Evolutionary conservation across 2,329 filamentous ascomycete genomes (phyloP).

Genomic region (Calonectria pteridis): DNA sequence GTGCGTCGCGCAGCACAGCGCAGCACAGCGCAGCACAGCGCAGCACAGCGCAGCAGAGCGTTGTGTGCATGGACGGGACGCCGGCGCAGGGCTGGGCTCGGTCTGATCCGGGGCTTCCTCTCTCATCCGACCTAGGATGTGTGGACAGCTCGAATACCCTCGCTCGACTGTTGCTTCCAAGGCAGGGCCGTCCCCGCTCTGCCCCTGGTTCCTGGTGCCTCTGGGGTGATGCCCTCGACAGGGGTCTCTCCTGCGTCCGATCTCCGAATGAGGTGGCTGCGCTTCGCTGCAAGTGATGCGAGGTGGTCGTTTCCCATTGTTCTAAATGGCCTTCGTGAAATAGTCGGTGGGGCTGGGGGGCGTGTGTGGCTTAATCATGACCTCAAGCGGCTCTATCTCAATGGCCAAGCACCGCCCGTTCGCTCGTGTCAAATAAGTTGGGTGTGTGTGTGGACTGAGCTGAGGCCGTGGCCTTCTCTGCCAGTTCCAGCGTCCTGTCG

Average conservation of each 20-base stretch:
- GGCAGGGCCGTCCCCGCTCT: conserved; percentile 1
- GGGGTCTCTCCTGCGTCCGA: conserved; percentile 31
- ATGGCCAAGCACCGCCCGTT: conserved; percentile 11
- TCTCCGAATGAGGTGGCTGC: conserved; percentile 30
- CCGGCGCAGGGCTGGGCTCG: conserved; percentile 18
- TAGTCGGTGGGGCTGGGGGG: conserved; percentile 14
- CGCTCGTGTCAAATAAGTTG: conserved; percentile 25
- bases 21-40: conserved; percentile 34
- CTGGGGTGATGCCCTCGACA: conserved; percentile 19
- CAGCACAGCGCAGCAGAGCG: conserved; percentile 34
- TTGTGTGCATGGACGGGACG: conserved; percentile 21
- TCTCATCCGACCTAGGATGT: background rate
- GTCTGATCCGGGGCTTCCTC: conserved; percentile 12
- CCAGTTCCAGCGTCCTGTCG: background rate
- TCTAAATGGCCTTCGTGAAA: conserved; percentile 1
- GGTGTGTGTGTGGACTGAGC: background rate
- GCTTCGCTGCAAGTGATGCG: conserved; percentile 38
- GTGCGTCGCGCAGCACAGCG: conserved; percentile 23
- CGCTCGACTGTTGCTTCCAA: background rate
- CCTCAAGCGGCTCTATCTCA: conserved; percentile 13
- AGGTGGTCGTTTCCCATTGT: conserved; percentile 8
- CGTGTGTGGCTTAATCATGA: background rate
- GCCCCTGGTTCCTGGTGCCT: conserved; percentile 28
- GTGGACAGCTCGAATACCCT: background rate
- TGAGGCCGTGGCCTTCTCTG: background rate